Conservation (phyloP, 495 filamentous ascomycete species). For the Glarea lozoyensis region DNA sequence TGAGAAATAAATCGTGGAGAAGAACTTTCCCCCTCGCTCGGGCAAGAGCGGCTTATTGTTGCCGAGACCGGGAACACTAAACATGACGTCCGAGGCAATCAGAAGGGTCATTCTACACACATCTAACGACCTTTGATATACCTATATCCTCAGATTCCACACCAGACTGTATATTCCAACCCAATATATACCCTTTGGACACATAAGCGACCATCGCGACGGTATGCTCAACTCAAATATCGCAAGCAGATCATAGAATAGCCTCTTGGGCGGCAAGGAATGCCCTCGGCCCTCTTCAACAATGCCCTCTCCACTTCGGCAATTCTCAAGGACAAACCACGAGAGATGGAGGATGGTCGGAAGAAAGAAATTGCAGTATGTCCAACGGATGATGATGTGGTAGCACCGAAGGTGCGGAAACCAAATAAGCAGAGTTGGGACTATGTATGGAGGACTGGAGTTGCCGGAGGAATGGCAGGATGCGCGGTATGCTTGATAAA, state of each 20-base stretch:
- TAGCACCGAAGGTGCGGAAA: conserved; percentile 28
- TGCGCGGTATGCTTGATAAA: conserved; percentile 56
- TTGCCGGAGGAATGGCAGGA: conserved; percentile 83
- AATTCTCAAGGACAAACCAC: conserved; percentile 33
- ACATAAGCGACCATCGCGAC: not conserved
- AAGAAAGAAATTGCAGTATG: conserved; percentile 19
- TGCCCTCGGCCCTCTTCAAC: conserved; percentile 38
- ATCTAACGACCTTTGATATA: too few relatives aligned
- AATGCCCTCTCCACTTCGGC: conserved; percentile 29
- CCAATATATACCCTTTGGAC: not conserved
- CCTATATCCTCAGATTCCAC: not conserved
- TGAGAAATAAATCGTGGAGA: not conserved
- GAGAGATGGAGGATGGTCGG: conserved; percentile 20
- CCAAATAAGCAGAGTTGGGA: conserved; percentile 65
- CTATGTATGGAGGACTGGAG: conserved; percentile 70
- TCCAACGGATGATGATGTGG: conserved; percentile 20
- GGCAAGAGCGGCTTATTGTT: conserved; percentile 3
- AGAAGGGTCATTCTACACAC: too few relatives aligned
- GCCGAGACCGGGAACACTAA: conserved; percentile 15
- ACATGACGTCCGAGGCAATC: conserved; percentile 19
- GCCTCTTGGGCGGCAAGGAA: conserved; percentile 25
- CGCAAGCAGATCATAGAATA: conserved; percentile 8
- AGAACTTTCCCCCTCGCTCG: not conserved
- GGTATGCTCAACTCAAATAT: conserved; percentile 5
- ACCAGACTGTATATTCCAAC: not conserved